Percentiles rank a stretch among this genome's conserved stretches.
phyloP scores from a whole-genome alignment of 164 flowering plant species.

The Magnolia sinica region DNA sequence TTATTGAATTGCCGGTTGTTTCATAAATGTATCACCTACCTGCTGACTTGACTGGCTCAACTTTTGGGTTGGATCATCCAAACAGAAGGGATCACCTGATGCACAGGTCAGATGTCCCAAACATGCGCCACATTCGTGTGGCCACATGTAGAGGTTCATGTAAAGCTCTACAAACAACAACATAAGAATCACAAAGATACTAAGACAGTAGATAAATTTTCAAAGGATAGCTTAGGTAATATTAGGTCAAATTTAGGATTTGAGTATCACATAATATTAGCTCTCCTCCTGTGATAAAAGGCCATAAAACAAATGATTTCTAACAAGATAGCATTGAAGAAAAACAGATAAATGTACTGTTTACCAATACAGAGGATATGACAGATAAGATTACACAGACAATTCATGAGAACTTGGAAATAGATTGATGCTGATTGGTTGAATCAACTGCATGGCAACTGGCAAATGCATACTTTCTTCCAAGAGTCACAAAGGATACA shows the following conservation, averaged over 20 bases:
- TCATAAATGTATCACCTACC: no score
- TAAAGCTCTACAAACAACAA: background rate
- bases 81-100: no score
- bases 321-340: background rate
- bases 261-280: background rate
- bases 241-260: background rate
- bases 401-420: background rate
- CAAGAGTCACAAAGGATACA: background rate
- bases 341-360: background rate
- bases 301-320: background rate
- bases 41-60: no score
- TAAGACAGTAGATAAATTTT: background rate
- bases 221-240: background rate
- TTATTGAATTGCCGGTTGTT: no score
- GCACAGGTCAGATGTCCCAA: no score
- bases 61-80: no score
- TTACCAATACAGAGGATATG: background rate
- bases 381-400: background rate
- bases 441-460: background rate
- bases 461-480: background rate
- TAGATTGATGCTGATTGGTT: background rate
- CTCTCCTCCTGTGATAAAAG: background rate
- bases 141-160: no score
- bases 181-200: background rate
- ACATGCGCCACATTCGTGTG: no score